Base-by-base conservation (phyloP, 1,284 basidiomycete genomes). In the Agaricales sp. region DNA sequence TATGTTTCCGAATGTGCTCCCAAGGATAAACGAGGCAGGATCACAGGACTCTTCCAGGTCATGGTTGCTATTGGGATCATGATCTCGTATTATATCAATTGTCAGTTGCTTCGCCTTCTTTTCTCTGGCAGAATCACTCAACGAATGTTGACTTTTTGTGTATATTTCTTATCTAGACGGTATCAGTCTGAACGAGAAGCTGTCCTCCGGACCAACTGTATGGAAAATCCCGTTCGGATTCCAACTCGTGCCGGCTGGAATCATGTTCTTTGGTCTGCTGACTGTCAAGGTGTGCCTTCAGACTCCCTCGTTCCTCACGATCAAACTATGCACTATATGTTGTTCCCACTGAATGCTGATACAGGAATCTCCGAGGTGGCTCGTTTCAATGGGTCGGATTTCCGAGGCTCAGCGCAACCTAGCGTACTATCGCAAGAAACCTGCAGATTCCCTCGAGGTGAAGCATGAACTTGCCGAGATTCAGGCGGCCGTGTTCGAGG, bases 1-100 rank as follows among this genome's bases (percentile, higher is more conserved):
- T 90, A 78, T 57, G 85, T 89, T 1, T 82, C 82, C 1, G 87
- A 90, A 62, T 88, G 86, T 60, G 74, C 79, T 0, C 87, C 87
- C 3, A 88, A 87, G 60, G 73, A 83, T 4, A 82, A 82, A 19
- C 72, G 82, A 46, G 82, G 83, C 12, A 74, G 82, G 23, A 81
- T 85, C 46, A 83, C 83, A 0, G 82, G 85, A 39, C 59, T 87
- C 21, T 89, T 91, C 73, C 88, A 92, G 60, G 80, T 92, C 63
- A 82, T 89, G 75, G 85, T 89, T 35, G 80, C 82, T 14, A 61
- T 75, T 45, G 83, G 83, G 24, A 82, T 86, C 51, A 86, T 87
- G 82, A 67, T 87, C 43, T 84, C 82, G 0, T 88, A 87, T 61
- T 87, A 86, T 60, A 71, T 86, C 54, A 86, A 87, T 57, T 74